Base-by-base conservation (phyloP, 2,329 filamentous ascomycete species). In the Ceratocystis cacaofunesta region DNA sequence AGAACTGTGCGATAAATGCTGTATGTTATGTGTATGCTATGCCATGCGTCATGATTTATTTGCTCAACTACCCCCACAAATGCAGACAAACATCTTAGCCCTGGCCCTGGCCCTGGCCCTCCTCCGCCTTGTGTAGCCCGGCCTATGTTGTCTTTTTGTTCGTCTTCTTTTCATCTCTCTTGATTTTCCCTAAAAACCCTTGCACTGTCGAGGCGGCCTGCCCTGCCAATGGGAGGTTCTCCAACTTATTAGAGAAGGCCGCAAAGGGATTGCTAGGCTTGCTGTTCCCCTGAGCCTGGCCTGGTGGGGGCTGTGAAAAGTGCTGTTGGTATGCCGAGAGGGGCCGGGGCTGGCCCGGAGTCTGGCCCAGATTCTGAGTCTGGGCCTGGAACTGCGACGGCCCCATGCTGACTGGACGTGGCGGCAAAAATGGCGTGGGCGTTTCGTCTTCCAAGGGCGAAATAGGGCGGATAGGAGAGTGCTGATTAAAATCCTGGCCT, bases 61-160 rank as follows among this genome's bases (percentile, higher is more conserved):
- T 15, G 36, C 36, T 41, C 57, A 50, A 69, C 68, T 19, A 32
- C 30, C n/a, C 7, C 7, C 32, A 60, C 15, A 36, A 58, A 57
- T 44, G 7, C 44, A n/a, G 12, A 32, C 30, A 57, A 44, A 64
- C 5, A 60, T 6, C 32, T 12, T 4, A 50, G 30, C 22, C 19
- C n/a, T 41, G 36, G 36, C 32, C 10, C 32, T 28, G 28, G 28
- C 28, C 5, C 28, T 36, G 32, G 32, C 32, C 7, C 58, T 41
- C 44, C 79, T 67, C 80, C 36, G 12, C 36, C 36, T 1, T 15
- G 10, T 41, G 36, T 15, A 41, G 79, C 69, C 19, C 30, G 75
- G 73, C 65, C 78, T 80, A 65, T 77, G 74, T 58, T n/a, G 55
- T 58, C 74, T 80, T 80, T 74, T 80, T 80, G 66, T 75, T 74